Evolutionary conservation across 2,329 filamentous ascomycete genomes (phyloP), one percentile per base, ranked within the genome.

Genomic region (Shiraia sp.): DNA sequence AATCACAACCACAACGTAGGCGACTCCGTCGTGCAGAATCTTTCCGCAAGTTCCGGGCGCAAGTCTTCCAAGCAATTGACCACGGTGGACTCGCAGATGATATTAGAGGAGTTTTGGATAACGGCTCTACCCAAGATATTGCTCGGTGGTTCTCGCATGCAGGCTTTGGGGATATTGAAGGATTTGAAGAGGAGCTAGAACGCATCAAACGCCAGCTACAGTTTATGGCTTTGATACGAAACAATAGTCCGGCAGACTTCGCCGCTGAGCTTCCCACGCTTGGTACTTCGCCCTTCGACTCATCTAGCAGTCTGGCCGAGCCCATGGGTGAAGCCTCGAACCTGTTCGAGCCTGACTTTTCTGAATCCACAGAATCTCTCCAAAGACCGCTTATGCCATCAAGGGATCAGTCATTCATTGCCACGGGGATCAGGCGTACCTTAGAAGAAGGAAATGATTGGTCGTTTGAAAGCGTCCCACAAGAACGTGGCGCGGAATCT

Each of bases 341-440:
- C 36, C 10, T 22, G 6, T 10, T 16, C 24, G 42, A 37, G 15
- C 31, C 42, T 6, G 8, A 22, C 19, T 5, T 8, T 22, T 8
- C 19, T 8, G 53, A 50, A 19, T 46, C 50, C 3, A 42, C 52
- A 15, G 43, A 32, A 8, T 47, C 55, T 23, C 52, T 36, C 4
- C 58, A 59, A 15, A 55, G 75, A 55, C 76, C 76, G 10, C 65
- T 62, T n/a, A 73, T 79, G 71, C 75, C 75, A 17, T 55, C 65
- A 12, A 65, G 75, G 43, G 72, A 74, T 36, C 66, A 63, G 12
- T 71, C 72, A 3, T 77, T 70, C 24, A 64, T 72, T 43, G 76
- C 75, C 3, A 72, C 73, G 3, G 70, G 73, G 35, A 75, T 79
- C 29, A 72, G 71, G 36, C 70, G 75, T 8, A 61, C 65, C 16